Base-by-base conservation (phyloP, 1,284 basidiomycete species). In the Tetrapyrgos nigripes region DNA sequence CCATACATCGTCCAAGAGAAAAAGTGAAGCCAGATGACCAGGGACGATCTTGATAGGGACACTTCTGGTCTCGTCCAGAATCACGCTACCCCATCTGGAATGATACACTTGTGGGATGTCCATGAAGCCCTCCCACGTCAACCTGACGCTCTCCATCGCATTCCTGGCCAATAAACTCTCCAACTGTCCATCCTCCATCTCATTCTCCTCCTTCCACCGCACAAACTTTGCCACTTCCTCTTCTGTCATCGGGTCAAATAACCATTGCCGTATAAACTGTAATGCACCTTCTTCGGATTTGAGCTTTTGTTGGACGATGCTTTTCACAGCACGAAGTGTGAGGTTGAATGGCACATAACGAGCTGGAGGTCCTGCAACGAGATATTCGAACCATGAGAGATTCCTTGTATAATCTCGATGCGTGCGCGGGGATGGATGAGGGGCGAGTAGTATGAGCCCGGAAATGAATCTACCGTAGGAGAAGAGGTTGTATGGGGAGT, bases 71-170 rank as follows among this genome's bases (percentile, higher is more conserved):
- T 64, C 62, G 29, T 70, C 68, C 8, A 82, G 81, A 28, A 63
- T 64, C 60, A 83, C 83, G 1, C 75, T 69, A 29, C 78, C 82
- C 86, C 86, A 87, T 58, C 82, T 81, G 24, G 79, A 78, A 50
- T 85, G 82, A 52, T 83, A 69, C 43, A 83, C 69, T 24, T 71
- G 64, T 4, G 78, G 59, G 48, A 78, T 65, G 52, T 81, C 78
- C 61, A 80, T 69, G 63, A 84, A 84, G 2, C 85, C 86, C 52
- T 76, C 77, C 84, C 84, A 86, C 51, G 80, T 74, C 31, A 67
- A 74, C 19, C 75, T 72, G 14, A 85, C 79, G 64, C 84, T 86
- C 52, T 75, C 74, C 52, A 77, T 66, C 58, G 78, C 70, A 55
- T 77, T 79, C 57, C 68, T 65, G 3, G 79, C 81, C 61, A 83